Conservation (phyloP, 495 filamentous ascomycete genomes). For the Cercophora newfieldiana region DNA sequence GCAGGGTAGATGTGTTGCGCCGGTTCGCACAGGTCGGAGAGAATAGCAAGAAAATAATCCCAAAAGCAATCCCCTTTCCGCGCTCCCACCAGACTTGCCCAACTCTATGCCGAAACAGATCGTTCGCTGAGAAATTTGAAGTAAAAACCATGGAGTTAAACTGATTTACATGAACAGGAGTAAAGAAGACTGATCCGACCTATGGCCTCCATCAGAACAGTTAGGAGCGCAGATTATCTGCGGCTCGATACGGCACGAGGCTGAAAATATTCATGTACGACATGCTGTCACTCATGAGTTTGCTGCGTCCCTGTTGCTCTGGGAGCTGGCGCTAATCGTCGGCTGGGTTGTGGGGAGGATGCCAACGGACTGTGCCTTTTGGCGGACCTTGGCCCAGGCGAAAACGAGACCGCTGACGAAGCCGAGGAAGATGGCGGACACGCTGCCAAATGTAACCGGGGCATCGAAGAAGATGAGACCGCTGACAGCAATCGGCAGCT, state of each 20-base stretch:
- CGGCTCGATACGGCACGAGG: background rate
- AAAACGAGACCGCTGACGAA: constrained; percentile 93
- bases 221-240: background rate
- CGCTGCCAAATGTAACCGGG: constrained; percentile 86
- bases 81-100: constrained; percentile 4
- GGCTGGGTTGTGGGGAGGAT: constrained; percentile 67
- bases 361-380: constrained; percentile 63
- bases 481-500: constrained; percentile 88
- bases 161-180: constrained; percentile 25
- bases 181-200: background rate
- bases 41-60: background rate
- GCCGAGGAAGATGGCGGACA: constrained; percentile 84
- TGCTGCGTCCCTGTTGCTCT: constrained; percentile 81
- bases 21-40: constrained; percentile 9
- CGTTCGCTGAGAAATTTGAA: constrained; percentile 6
- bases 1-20: constrained; percentile 17
- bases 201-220: background rate
- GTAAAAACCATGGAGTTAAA: constrained; percentile 9
- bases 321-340: constrained; percentile 84
- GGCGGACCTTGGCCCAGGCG: constrained; percentile 85
- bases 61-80: constrained; percentile 11
- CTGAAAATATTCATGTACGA: background rate
- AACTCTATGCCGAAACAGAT: constrained; percentile 19
- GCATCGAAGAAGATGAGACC: constrained; percentile 95
- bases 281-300: constrained; percentile 40